Base-by-base conservation (phyloP, 2,329 filamentous ascomycete genomes). In the Aspergillus uvarum region DNA sequence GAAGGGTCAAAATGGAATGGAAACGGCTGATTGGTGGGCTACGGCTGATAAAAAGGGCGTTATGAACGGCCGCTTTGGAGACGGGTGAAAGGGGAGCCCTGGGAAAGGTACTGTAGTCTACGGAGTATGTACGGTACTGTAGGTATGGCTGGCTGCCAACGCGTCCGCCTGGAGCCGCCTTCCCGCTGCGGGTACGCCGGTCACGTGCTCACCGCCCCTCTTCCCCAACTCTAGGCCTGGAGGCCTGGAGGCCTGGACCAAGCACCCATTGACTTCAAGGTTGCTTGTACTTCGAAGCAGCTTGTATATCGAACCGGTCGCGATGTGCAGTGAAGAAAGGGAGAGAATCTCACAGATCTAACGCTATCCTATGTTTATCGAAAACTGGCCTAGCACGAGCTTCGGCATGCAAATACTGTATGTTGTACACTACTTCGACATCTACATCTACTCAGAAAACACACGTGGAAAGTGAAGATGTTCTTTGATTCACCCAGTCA, bases 51-150 rank as follows among this genome's bases (percentile, higher is more conserved):
- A 75, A 77, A 74, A 68, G 70, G 63, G 64, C 54, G 73, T 76
- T 77, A 75, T 74, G 74, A 76, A 73, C 66, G 70, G 68, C 70
- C 65, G 72, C 68, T 76, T 77, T 77, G 64, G 63, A 72, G 72
- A 58, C 59, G 56, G 16, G 14, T 19, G 38, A 44, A 44, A 12
- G 32, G 32, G 11, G 5, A 29, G 26, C 26, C 26, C 26, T 29
- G 26, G 26, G 26, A 29, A 29, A 29, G 26, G 26, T 29, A 29
- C 7, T 2, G 26, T 26, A 8, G 24, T 26, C 24, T 26, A 22
- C 22, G 22, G 22, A 22, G 22, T 22, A 22, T 22, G 22, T 22
- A 22, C 22, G 22, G 22, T 22, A 22, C 22, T 22, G 22, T 22
- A 26, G 26, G 26, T 29, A 29, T 29, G 26, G 26, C 52, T 29